Conservation (phyloP, 2,329 filamentous ascomycete genomes). For the Parastagonospora nodorum region DNA sequence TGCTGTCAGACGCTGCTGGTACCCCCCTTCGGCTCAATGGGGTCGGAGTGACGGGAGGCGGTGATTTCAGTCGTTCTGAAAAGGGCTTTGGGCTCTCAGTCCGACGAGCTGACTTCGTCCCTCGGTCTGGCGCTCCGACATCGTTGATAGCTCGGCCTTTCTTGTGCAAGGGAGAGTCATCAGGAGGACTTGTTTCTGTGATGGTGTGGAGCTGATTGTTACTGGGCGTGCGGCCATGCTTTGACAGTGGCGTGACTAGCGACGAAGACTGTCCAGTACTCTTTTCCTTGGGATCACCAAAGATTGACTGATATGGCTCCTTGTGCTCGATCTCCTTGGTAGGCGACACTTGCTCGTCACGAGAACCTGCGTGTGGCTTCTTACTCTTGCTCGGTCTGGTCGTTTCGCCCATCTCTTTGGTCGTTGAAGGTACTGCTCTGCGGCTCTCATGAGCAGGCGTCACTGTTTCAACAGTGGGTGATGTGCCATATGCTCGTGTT, state of each 20-base stretch:
- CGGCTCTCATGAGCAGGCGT: slow-evolving; percentile 22
- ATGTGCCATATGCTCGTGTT: slow-evolving; percentile 37
- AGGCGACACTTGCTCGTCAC: slow-evolving; percentile 15
- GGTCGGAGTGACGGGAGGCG: slow-evolving; percentile 38
- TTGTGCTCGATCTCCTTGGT: slow-evolving; percentile 14
- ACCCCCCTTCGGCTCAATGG: slow-evolving; percentile 27
- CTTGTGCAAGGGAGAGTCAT: slow-evolving; percentile 48
- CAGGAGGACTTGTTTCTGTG: slow-evolving; percentile 53
- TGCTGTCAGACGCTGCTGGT: slow-evolving; percentile 35
- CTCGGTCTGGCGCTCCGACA: slow-evolving; percentile 49
- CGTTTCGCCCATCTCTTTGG: slow-evolving; percentile 13
- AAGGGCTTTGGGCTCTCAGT: slow-evolving; percentile 38
- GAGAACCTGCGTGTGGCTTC: slow-evolving; percentile 6
- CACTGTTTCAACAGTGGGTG: slow-evolving; percentile 26
- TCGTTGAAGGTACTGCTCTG: slow-evolving; percentile 11
- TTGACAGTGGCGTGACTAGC: slow-evolving; percentile 30
- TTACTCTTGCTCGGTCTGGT: slow-evolving; percentile 11
- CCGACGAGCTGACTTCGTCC: slow-evolving; percentile 48
- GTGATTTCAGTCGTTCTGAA: slow-evolving; percentile 41
- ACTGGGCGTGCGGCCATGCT: slow-evolving; percentile 35
- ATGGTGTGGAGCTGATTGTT: slow-evolving; percentile 55
- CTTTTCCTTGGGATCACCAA: slow-evolving; percentile 40
- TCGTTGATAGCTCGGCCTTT: slow-evolving; percentile 51
- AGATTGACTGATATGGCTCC: slow-evolving; percentile 39
- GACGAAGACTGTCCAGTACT: slow-evolving; percentile 15